Percentiles rank a stretch among this genome's conserved stretches.
Conservation (phyloP, 2,329 filamentous ascomycete species). For the Zymoseptoria crescenta region DNA sequence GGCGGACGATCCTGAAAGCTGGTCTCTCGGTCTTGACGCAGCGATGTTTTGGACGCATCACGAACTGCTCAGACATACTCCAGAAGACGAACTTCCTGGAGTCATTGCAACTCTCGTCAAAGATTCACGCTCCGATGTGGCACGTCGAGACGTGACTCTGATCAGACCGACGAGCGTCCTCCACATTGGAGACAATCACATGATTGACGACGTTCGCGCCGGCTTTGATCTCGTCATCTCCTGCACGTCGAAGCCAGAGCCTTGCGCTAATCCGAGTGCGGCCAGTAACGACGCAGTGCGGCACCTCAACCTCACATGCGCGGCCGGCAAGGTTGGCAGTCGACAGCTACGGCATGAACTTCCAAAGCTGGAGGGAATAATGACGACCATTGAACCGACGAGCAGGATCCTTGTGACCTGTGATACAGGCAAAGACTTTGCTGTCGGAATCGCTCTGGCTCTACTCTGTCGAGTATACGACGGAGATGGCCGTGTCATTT, state of each 20-base stretch:
- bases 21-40: constrained; percentile 75
- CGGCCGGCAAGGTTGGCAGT: constrained; percentile 68
- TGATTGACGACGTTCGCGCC: constrained; percentile 33
- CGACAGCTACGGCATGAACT: constrained; percentile 72
- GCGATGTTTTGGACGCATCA: constrained; percentile 69
- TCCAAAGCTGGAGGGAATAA: constrained; percentile 41
- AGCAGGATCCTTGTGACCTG: constrained; percentile 54
- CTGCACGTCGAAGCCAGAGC: constrained; percentile 37
- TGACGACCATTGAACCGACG: not conserved
- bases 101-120: constrained; percentile 42
- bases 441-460: constrained; percentile 68
- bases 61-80: constrained; percentile 50
- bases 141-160: constrained; percentile 27
- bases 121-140: constrained; percentile 7
- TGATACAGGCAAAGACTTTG: constrained; percentile 69
- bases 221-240: constrained; percentile 34
- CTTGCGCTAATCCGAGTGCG: constrained; percentile 31
- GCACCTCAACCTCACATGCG: constrained; percentile 54
- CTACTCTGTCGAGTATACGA: constrained; percentile 65
- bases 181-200: constrained; percentile 22
- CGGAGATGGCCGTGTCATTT: constrained; percentile 50
- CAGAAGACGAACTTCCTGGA: constrained; percentile 56
- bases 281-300: constrained; percentile 40
- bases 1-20: constrained; percentile 89
- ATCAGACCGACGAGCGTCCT: constrained; percentile 33